Evolutionary conservation across 148 eudicot species (phyloP).

Genomic region (Persicaria tinctoria): DNA sequence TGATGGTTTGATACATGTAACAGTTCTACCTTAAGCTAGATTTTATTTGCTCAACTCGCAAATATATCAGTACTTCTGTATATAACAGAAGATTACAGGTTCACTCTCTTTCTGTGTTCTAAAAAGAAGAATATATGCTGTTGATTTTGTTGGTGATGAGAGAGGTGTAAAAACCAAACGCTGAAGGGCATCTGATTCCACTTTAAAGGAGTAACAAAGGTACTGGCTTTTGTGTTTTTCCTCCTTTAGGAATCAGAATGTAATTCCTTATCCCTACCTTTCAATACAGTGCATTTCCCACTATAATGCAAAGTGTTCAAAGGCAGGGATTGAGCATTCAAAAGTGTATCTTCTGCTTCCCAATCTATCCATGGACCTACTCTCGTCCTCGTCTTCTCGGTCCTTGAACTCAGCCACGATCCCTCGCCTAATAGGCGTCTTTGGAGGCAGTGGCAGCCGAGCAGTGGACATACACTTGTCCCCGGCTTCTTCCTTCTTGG

Average conservation of each 20-base stretch:
- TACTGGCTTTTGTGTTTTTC: neutral
- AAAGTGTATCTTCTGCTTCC: neutral
- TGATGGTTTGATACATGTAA: no score
- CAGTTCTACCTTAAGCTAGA: no score
- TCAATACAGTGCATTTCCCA: neutral
- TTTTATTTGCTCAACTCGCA: neutral
- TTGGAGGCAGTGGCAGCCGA: neutral
- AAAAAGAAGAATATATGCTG: neutral
- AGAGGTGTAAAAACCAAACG: neutral
- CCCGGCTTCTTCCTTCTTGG: neutral
- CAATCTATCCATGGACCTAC: neutral
- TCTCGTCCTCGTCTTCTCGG: no score
- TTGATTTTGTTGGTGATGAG: neutral
- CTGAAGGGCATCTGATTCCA: neutral
- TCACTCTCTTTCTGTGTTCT: no score
- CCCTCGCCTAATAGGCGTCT: neutral
- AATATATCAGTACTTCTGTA: no score
- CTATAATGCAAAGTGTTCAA: neutral
- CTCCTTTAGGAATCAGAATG: neutral
- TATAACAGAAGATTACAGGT: no score
- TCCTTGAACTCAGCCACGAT: neutral
- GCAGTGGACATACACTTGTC: neutral
- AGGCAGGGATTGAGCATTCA: neutral
- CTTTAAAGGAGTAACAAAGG: neutral
- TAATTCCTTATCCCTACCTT: neutral